phyloP scores from a whole-genome alignment of 495 filamentous ascomycete genomes.

The Xylaria grammica region DNA sequence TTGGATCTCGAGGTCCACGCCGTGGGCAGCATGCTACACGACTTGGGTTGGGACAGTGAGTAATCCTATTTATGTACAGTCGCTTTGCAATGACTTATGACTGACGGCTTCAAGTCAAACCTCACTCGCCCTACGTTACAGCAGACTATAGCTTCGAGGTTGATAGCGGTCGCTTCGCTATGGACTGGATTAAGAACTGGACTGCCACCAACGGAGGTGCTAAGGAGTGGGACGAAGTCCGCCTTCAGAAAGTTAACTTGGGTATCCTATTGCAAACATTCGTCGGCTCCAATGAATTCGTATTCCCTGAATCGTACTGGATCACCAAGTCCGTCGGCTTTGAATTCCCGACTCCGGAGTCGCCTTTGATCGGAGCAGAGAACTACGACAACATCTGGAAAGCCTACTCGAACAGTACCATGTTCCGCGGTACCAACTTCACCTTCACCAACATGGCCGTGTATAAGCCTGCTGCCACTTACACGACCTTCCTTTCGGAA shows the following conservation, averaged over 20 bases:
- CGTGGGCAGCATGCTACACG: slow-evolving; percentile 57
- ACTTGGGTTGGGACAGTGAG: slow-evolving; percentile 53
- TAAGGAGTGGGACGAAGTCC: slow-evolving; percentile 7
- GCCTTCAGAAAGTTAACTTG: slow-evolving; percentile 17
- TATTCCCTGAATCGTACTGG: neutral
- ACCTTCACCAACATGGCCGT: slow-evolving; percentile 19
- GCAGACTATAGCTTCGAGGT: slow-evolving; percentile 60
- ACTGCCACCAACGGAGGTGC: slow-evolving; percentile 9
- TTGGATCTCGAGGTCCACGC: slow-evolving; percentile 56
- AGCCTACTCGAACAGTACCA: slow-evolving; percentile 6
- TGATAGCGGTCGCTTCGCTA: slow-evolving; percentile 44
- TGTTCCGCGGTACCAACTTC: slow-evolving; percentile 19
- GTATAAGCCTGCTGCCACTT: slow-evolving; percentile 14
- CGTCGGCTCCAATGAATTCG: neutral
- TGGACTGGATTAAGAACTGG: slow-evolving; percentile 22
- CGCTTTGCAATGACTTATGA: neutral
- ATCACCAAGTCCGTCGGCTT: slow-evolving; percentile 13
- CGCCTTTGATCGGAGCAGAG: neutral
- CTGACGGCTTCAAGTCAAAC: slow-evolving; percentile 21
- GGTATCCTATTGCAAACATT: slow-evolving; percentile 15
- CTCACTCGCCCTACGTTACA: slow-evolving; percentile 29
- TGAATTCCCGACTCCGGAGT: slow-evolving; percentile 8
- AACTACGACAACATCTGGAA: slow-evolving; percentile 18
- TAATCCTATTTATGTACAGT: slow-evolving; percentile 8
- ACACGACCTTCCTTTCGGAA: slow-evolving; percentile 10